Percentiles rank a stretch among this genome's conserved stretches.
These are phyloP conservation scores for Hibiscus trionum DNA, from an alignment of 345 rosid species.

Conservation along the genomic window DNA sequence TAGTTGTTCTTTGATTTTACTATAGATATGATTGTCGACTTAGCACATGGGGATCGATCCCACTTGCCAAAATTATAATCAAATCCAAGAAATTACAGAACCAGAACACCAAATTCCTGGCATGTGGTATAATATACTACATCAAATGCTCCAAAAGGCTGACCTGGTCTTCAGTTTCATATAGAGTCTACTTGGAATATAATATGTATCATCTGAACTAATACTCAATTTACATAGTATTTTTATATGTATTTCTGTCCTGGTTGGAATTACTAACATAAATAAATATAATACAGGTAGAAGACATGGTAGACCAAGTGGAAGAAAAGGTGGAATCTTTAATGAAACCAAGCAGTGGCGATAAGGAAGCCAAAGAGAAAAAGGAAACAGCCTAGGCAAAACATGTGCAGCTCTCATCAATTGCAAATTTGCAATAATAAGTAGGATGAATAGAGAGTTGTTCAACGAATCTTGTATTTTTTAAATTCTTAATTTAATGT, in stretches of 20 bases:
- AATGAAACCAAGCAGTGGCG: neutral
- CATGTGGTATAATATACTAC: too few species aligned
- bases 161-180: neutral
- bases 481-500: neutral
- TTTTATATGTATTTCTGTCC: neutral
- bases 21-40: too few species aligned
- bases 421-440: neutral
- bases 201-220: too few species aligned
- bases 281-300: neutral
- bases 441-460: neutral
- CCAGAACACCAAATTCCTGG: neutral
- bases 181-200: neutral
- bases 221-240: neutral
- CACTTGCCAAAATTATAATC: neutral
- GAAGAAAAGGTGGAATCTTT: conserved; percentile 3
- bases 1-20: too few species aligned
- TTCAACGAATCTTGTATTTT: neutral
- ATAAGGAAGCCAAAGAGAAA: neutral
- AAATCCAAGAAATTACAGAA: neutral
- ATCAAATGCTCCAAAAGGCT: neutral
- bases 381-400: neutral
- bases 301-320: neutral
- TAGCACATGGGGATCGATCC: neutral
- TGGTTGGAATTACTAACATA: neutral
- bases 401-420: neutral